Evolutionary conservation across 805 yeast species (phyloP), one percentile per base, ranked within the genome.

Genomic region (Deakozyma indianensis): DNA sequence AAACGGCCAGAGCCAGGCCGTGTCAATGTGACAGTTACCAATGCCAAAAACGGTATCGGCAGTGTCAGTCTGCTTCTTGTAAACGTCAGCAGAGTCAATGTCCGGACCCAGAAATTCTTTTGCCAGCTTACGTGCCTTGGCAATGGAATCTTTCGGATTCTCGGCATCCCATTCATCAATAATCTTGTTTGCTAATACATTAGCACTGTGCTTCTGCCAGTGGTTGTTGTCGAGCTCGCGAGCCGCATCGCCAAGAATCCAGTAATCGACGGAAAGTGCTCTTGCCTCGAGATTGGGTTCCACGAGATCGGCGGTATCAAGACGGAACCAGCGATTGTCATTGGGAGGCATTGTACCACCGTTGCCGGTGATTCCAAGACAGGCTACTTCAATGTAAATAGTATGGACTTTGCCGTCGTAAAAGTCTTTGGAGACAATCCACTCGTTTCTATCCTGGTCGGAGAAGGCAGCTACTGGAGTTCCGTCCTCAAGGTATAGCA

Each of bases 1-100:
- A 68, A 82, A 90, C n/a, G 96, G 97, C 98, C 98, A 90, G 48
- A 87, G 70, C 98, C 98, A 90, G 15, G 97, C 97, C 16, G 97
- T 90, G 58, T 90, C 98, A 54, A 88, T 88, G 61, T 88, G 97
- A 61, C 97, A 92, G 60, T 92, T 84, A 40, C 98, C 98, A 52
- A 92, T 73, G 5, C 84, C 95, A 61, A 68, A 81, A 9, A 88
- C 95, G 24, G 56, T 53, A 20, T 32, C 38, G 11, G 38, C 38
- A 11, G 38, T 32, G 48, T 53, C 66, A 40, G 56, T 50, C 32
- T 51, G 54, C 45, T 57, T 45, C 47, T 55, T 43, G 49, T 71
- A 69, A 1, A 90, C 96, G 9, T 71, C 70, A 15, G 74, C 73
- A 3, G 80, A 68, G 59, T 87, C 83, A 32, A 76, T 68, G 41